These are phyloP conservation scores for Aspergillus saccharolyticus DNA, from an alignment of 495 filamentous ascomycete genomes.

Conservation along the genomic window DNA sequence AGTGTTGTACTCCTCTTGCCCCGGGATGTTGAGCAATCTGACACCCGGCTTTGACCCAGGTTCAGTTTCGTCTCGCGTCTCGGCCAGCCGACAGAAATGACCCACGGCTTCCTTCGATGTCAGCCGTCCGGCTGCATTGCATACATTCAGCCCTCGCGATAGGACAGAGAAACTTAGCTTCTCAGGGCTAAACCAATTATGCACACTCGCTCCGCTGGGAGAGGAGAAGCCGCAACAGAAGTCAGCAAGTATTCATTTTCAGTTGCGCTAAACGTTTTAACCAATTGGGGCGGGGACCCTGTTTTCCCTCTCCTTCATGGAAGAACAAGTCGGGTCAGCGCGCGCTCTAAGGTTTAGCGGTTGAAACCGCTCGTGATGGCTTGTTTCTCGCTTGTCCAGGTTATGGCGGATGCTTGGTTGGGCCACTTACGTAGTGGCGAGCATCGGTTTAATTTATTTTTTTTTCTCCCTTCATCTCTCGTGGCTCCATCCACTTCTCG, in stretches of 20 bases:
- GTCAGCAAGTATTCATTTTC: background rate
- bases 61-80: background rate
- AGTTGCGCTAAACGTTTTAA: conserved; percentile 3
- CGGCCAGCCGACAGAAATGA: conserved; percentile 6
- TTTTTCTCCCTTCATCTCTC: background rate
- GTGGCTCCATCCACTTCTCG: conserved; percentile 8
- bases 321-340: conserved; percentile 6
- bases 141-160: background rate
- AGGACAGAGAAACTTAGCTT: background rate
- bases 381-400: background rate
- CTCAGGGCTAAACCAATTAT: conserved; percentile 5
- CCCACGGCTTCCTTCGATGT: background rate
- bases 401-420: background rate
- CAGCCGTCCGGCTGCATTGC: background rate
- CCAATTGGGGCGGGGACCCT: background rate
- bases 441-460: background rate
- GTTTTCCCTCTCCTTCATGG: background rate
- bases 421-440: background rate
- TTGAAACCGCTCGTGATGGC: conserved; percentile 4
- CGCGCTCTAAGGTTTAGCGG: background rate
- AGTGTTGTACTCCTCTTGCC: background rate
- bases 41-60: conserved; percentile 6
- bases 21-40: background rate
- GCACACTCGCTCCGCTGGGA: conserved; percentile 1
- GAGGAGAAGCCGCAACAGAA: background rate